Base-by-base conservation (phyloP, 306 rosid species). In the Hippophae tibetana region DNA sequence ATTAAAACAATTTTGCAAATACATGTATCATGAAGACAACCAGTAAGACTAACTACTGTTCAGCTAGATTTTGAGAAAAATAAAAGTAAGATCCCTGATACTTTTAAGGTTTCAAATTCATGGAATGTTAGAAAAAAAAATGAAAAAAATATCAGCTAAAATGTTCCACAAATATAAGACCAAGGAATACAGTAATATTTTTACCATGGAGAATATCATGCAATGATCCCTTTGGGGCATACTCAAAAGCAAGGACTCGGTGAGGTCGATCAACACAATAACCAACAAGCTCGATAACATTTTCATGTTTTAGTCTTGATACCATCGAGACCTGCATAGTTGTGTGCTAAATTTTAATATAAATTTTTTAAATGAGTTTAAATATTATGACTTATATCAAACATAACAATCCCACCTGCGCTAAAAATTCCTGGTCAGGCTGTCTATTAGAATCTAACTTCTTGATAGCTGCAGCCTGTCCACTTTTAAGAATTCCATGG, bases 151-250 rank as follows among this genome's bases (percentile, higher is more conserved):
- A 1, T 27, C 38, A 27, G 38, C 38, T 27, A 27, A 27, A 27
- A 27, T 27, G 1, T 27, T 27, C 38, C 2, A 27, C 38, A 27
- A 27, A 27, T 2, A 27, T 27, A 42, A 26, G 14, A 8, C 64
- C 0, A 2, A 40, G 13, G 40, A 65, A 10, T 56, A 26, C 11
- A 8, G 26, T 6, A 42, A 42, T 49, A 31, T 5, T n/a, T 76
- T 68, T 55, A 82, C 96, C 94, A 48, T 85, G 94, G 41, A 88
- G 78, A 69, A 79, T 74, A 68, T 85, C 94, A 61, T 88, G 90
- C 64, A 88, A 89, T 58, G 96, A 85, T 13, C 90, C 96, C 12
- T 82, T 68, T 46, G 94, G 84, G 66, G 96, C 90, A 76, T 68
- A 82, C 70, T 85, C 90, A 52, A 74, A 85, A 12, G 90, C 81